phyloP scores from a whole-genome alignment of 1,284 basidiomycete genomes.

The Trichosporon coremiiforme region DNA sequence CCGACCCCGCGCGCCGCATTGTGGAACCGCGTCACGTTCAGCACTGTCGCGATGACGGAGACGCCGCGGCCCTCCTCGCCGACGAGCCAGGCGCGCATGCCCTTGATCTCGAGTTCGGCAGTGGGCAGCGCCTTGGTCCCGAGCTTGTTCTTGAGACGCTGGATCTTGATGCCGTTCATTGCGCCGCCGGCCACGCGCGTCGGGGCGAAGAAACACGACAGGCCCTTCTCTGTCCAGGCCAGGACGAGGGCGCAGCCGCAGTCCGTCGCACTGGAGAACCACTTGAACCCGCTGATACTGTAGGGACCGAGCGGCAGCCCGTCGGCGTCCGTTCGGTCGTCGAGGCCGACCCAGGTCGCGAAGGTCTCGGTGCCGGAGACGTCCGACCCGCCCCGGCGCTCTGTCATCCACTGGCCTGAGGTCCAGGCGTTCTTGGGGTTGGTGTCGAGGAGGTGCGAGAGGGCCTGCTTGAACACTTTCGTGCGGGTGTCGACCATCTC shows the following conservation, averaged over 20 bases:
- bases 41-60: constrained; percentile 67
- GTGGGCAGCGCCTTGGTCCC: constrained; percentile 76
- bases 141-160: constrained; percentile 76
- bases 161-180: constrained; percentile 70
- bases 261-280: constrained; percentile 82
- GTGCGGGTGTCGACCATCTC: background rate
- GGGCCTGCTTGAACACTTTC: constrained; percentile 22
- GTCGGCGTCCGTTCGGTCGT: constrained; percentile 23
- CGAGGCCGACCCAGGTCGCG: constrained; percentile 22
- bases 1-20: constrained; percentile 48
- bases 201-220: constrained; percentile 67
- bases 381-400: constrained; percentile 76
- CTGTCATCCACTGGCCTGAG: constrained; percentile 83
- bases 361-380: constrained; percentile 72
- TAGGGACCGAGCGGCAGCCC: constrained; percentile 30
- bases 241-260: constrained; percentile 29
- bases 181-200: constrained; percentile 43
- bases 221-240: constrained; percentile 53
- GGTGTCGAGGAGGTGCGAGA: constrained; percentile 23
- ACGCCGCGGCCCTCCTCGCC: constrained; percentile 68
- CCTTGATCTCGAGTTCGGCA: constrained; percentile 70
- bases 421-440: constrained; percentile 68
- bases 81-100: constrained; percentile 67
- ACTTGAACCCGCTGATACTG: constrained; percentile 69
- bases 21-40: constrained; percentile 75